phyloP scores from a whole-genome alignment of 2,329 filamentous ascomycete species.

The Geosmithia putterillii region DNA sequence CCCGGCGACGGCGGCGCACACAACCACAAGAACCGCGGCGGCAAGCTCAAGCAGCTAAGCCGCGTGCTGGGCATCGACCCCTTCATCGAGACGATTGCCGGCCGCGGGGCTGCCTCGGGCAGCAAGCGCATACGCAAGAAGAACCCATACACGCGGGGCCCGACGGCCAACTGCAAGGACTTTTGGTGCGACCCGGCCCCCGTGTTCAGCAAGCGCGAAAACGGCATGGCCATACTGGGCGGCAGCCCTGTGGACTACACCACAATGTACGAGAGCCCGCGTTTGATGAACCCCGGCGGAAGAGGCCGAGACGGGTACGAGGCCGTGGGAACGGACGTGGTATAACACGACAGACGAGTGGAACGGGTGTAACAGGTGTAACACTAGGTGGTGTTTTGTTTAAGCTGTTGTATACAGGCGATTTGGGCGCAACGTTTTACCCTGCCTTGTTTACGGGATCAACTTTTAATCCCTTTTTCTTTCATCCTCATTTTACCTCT shows the following conservation, averaged over 20 bases:
- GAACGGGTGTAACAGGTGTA: too few species aligned
- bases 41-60: constrained; percentile 69
- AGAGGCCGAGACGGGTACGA: constrained; percentile 48
- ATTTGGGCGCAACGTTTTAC: too few species aligned
- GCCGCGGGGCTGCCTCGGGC: constrained; percentile 55
- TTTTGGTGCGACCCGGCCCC: constrained; percentile 92
- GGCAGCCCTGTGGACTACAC: constrained; percentile 79
- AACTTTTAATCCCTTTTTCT: too few species aligned
- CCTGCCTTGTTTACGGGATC: too few species aligned
- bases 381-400: too few species aligned
- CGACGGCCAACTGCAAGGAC: constrained; percentile 83
- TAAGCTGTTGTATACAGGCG: background rate
- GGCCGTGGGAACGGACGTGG: constrained; percentile 44
- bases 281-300: constrained; percentile 46
- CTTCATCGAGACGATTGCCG: constrained; percentile 85
- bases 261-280: constrained; percentile 75
- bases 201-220: constrained; percentile 62
- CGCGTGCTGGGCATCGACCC: constrained; percentile 82
- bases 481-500: too few species aligned
- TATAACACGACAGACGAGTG: too few species aligned
- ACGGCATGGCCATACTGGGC: constrained; percentile 62
- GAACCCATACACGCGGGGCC: constrained; percentile 79
- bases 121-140: constrained; percentile 39
- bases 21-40: constrained; percentile 42
- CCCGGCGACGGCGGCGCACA: constrained; percentile 29